Evolutionary conservation across 257 asterid species (phyloP).

Genomic region (Capsicum baccatum): DNA sequence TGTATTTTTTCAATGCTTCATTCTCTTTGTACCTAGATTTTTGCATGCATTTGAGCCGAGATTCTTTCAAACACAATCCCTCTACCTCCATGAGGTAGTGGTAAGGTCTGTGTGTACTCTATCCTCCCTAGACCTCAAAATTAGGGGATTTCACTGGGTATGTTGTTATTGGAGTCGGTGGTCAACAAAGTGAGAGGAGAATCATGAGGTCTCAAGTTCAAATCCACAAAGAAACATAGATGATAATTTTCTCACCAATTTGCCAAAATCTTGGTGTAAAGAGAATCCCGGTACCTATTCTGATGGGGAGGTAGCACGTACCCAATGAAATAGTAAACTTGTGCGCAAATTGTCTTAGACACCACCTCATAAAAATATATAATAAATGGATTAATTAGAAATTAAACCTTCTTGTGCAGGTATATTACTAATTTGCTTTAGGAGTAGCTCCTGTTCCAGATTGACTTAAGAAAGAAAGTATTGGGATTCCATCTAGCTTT

Average conservation of each 20-base stretch:
- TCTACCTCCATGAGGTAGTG: too few relatives aligned
- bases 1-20: too few relatives aligned
- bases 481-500: neutral
- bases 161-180: neutral
- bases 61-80: too few relatives aligned
- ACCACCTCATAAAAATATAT: neutral
- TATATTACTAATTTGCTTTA: neutral
- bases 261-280: neutral
- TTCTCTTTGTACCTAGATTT: too few relatives aligned
- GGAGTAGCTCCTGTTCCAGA: neutral
- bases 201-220: neutral
- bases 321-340: neutral
- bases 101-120: too few relatives aligned
- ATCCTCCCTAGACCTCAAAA: too few relatives aligned
- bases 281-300: neutral
- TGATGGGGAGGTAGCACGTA: slow-evolving; percentile 11
- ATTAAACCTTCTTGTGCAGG: neutral
- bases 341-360: neutral
- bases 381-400: neutral
- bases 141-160: too few relatives aligned
- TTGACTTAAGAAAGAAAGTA: neutral
- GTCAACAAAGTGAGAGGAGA: neutral
- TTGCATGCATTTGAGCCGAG: too few relatives aligned
- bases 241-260: neutral
- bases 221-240: neutral